phyloP scores from a whole-genome alignment of 2,329 filamentous ascomycete genomes.

The Conoideocrella luteorostrata region DNA sequence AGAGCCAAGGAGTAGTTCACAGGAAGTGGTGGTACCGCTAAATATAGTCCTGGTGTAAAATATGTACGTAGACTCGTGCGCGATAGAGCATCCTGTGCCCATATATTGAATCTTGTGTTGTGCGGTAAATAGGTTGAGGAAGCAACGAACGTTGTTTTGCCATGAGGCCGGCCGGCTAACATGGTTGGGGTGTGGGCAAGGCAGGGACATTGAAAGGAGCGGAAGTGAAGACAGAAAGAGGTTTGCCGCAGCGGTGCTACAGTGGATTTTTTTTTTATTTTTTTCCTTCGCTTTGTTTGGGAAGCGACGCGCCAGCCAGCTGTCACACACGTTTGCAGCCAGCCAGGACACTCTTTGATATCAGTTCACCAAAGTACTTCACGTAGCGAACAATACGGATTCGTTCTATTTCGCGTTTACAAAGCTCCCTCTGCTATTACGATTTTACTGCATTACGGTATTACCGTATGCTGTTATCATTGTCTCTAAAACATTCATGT shows the following conservation, averaged over 20 bases:
- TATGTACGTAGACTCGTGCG: neutral
- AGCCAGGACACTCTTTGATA: neutral
- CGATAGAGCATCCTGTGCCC: too few relatives aligned
- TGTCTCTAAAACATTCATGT: too few relatives aligned
- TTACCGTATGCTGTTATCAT: too few relatives aligned
- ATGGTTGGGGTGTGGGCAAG: neutral
- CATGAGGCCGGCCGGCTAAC: neutral
- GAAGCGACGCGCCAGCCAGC: neutral
- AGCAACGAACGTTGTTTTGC: conserved; percentile 2
- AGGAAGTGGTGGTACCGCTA: conserved; percentile 2
- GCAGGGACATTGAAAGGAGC: neutral
- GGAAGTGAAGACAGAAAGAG: neutral
- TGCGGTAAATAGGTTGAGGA: neutral
- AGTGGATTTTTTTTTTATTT: too few relatives aligned
- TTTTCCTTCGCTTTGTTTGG: too few relatives aligned
- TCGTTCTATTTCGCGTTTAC: too few relatives aligned
- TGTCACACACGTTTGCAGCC: conserved; percentile 1
- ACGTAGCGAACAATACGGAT: too few relatives aligned
- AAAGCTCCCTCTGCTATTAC: too few relatives aligned
- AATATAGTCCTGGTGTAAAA: neutral
- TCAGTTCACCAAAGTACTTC: too few relatives aligned
- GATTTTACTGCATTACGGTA: too few relatives aligned
- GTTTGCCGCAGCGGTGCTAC: too few relatives aligned
- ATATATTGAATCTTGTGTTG: too few relatives aligned
- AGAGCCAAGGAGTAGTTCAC: conserved; percentile 9